Conservation (phyloP, 1,284 basidiomycete genomes). For the Trametes pubescens region DNA sequence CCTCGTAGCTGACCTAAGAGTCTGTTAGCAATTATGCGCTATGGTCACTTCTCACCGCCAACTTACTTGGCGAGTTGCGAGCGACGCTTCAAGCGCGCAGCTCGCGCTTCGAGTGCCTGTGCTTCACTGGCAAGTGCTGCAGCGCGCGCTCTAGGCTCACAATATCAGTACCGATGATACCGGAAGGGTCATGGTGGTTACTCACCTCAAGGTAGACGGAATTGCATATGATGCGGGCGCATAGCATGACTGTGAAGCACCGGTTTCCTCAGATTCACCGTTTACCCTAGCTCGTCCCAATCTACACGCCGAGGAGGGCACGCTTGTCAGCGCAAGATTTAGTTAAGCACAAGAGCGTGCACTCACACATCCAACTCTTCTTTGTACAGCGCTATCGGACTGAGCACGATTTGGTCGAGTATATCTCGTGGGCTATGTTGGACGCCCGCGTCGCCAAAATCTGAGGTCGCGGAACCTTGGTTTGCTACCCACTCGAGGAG, state of each 20-base stretch:
- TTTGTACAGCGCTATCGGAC: slow-evolving; percentile 29
- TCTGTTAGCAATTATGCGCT: neutral
- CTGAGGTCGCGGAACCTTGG: slow-evolving; percentile 18
- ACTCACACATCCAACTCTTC: slow-evolving; percentile 28
- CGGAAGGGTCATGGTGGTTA: neutral
- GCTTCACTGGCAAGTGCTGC: slow-evolving; percentile 26
- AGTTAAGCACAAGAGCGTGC: too few relatives aligned
- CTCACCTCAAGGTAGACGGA: slow-evolving; percentile 22
- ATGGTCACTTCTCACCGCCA: neutral
- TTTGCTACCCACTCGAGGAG: slow-evolving; percentile 37
- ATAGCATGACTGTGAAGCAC: neutral
- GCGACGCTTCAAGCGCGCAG: slow-evolving; percentile 28
- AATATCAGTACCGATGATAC: neutral
- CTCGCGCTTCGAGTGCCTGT: slow-evolving; percentile 31
- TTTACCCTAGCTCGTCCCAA: neutral
- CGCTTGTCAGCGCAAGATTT: neutral
- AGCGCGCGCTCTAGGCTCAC: slow-evolving; percentile 12
- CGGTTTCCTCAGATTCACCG: neutral
- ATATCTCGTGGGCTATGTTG: neutral
- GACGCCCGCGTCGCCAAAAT: neutral
- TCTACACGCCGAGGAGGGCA: neutral
- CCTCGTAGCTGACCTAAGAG: slow-evolving; percentile 27
- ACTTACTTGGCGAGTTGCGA: slow-evolving; percentile 34
- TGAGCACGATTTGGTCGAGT: neutral
- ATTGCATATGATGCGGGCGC: slow-evolving; percentile 7